These are phyloP conservation scores for Penicillium sp. DNA, from an alignment of 2,329 filamentous ascomycete genomes.

Conservation along the genomic window DNA sequence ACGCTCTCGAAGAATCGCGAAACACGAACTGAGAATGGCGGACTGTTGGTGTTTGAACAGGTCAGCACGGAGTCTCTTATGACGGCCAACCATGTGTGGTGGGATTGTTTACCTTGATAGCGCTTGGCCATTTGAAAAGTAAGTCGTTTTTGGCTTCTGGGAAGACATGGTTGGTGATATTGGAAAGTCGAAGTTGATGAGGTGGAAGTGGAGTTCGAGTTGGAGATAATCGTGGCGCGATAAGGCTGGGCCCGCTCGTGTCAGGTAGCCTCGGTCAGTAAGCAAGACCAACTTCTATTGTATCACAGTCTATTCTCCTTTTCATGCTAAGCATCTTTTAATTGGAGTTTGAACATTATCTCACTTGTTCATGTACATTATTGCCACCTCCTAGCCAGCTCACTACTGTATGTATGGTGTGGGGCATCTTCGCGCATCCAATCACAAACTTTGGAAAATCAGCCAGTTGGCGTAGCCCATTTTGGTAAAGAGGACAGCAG, in stretches of 20 bases:
- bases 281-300: too few relatives aligned
- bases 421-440: too few relatives aligned
- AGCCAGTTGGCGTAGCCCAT: too few relatives aligned
- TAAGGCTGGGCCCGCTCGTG: slow-evolving; percentile 1
- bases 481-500: too few relatives aligned
- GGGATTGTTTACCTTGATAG: slow-evolving; percentile 33
- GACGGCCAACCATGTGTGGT: background rate
- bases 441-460: too few relatives aligned
- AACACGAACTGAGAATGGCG: slow-evolving; percentile 47
- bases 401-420: too few relatives aligned
- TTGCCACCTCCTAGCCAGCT: too few relatives aligned
- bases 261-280: background rate
- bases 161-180: slow-evolving; percentile 34
- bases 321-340: too few relatives aligned
- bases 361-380: too few relatives aligned
- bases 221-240: slow-evolving; percentile 1
- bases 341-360: too few relatives aligned
- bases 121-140: slow-evolving; percentile 43
- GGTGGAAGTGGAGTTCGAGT: slow-evolving; percentile 16
- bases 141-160: slow-evolving; percentile 28
- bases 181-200: slow-evolving; percentile 7
- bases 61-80: background rate
- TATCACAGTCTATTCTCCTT: too few relatives aligned
- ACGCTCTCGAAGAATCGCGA: slow-evolving; percentile 42
- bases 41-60: slow-evolving; percentile 29